Base-by-base conservation (phyloP, 352 stramenopile genomes). In the Globisporangium megalacanthum region DNA sequence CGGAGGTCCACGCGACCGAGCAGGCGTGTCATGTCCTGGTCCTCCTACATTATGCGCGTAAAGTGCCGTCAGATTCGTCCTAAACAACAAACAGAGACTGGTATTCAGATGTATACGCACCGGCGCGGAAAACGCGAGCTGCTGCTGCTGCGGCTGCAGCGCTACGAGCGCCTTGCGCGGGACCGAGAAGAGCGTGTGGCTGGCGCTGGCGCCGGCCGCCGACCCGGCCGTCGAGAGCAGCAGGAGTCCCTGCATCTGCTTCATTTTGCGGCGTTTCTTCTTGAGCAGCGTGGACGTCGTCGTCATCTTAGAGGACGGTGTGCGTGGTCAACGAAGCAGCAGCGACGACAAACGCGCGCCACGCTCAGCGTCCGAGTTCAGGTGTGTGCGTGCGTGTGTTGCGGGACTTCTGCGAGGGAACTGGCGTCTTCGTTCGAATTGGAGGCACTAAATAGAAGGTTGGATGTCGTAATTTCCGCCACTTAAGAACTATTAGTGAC, bases 171-270 rank as follows among this genome's bases (percentile, higher is more conserved):
- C 68, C 41, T 81, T 83, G 52, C 70, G 73, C 10, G 54, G 17
- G 10, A 7, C 14, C 4, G 52, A 47, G 33, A 65, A 62, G 45
- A 59, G 41, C n/a, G 56, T 52, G 29, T 33, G 49, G 7, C 64
- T 55, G 42, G 47, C 31, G 2, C 14, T 15, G 6, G 33, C 22
- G 4, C 6, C 41, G 42, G 20, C 17, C 31, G 48, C 7, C n/a
- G 49, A 36, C 1, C 17, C 14, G 6, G 56, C 11, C 44, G 54
- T 5, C 74, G 65, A 71, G 42, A 91, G 74, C 54, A 83, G 62
- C 58, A 91, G 64, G 56, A 91, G 61, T 3, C 81, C 81, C 61
- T 89, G 74, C 81, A 91, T 91, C 58, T 91, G 81, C 73, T 89
- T 91, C 78, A 91, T 79, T 49, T 74, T 73, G 45, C 81, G 81